Conservation (phyloP, 2,329 filamentous ascomycete species). For the Atkinsonella hypoxylon region DNA sequence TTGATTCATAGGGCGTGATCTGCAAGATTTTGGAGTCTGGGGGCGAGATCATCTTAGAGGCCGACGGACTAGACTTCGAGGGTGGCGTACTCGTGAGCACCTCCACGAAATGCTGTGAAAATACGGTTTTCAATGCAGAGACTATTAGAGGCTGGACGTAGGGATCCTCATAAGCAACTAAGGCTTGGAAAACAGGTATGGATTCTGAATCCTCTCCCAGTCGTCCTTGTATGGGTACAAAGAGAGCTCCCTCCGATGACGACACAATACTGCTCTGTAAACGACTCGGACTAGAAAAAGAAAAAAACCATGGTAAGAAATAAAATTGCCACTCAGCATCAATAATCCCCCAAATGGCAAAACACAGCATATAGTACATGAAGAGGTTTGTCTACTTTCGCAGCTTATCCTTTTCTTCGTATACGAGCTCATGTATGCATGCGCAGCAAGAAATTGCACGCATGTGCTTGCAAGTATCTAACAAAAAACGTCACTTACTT, state of each 20-base stretch:
- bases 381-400: slow-evolving; percentile 1
- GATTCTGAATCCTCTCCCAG: background rate
- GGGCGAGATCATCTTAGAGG: slow-evolving; percentile 24
- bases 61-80: slow-evolving; percentile 20
- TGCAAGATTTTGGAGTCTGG: slow-evolving; percentile 48
- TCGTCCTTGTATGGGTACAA: slow-evolving; percentile 9
- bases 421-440: slow-evolving; percentile 6
- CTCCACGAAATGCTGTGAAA: slow-evolving; percentile 43
- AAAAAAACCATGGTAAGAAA: slow-evolving; percentile 23
- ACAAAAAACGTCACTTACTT: slow-evolving; percentile 1
- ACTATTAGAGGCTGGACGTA: slow-evolving; percentile 85
- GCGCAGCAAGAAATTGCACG: slow-evolving; percentile 2
- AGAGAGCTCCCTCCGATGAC: slow-evolving; percentile 8
- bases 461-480: background rate
- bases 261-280: slow-evolving; percentile 6
- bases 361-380: slow-evolving; percentile 18
- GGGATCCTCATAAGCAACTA: slow-evolving; percentile 73
- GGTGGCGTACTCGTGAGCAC: slow-evolving; percentile 35
- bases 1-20: slow-evolving; percentile 73
- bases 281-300: slow-evolving; percentile 14
- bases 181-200: slow-evolving; percentile 37
- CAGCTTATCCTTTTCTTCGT: slow-evolving; percentile 7
- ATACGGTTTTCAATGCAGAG: slow-evolving; percentile 50
- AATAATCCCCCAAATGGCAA: slow-evolving; percentile 14
- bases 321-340: slow-evolving; percentile 16